phyloP scores from a whole-genome alignment of 2,329 filamentous ascomycete genomes.

The Ustulina deusta region DNA sequence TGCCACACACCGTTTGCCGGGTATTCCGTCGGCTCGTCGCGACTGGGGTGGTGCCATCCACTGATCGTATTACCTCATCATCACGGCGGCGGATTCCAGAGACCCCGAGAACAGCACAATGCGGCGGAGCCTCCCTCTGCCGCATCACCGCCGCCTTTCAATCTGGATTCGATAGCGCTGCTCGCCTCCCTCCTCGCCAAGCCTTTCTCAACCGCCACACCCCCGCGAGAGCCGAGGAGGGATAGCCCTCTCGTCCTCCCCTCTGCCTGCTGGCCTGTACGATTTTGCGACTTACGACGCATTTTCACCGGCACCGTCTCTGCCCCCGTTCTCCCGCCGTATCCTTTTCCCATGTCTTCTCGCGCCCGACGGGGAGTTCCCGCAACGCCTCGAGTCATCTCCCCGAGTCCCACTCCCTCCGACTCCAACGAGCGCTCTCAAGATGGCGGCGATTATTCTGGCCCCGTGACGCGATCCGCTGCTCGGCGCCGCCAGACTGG shows the following conservation, averaged over 20 bases:
- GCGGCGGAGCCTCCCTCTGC: conserved; percentile 70
- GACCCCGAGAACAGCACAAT: conserved; percentile 54
- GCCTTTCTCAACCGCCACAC: conserved; percentile 45
- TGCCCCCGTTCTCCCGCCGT: conserved; percentile 70
- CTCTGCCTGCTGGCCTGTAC: conserved; percentile 61
- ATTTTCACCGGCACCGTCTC: conserved; percentile 68
- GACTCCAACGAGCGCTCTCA: conserved; percentile 66
- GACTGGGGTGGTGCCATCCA: not conserved
- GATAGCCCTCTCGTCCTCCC: conserved; percentile 62
- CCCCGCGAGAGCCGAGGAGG: conserved; percentile 62
- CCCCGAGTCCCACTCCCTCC: conserved; percentile 82
- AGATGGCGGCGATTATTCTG: conserved; percentile 69
- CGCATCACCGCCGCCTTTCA: conserved; percentile 62
- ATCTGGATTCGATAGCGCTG: conserved; percentile 67
- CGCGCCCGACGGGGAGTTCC: conserved; percentile 70
- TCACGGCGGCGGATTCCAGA: conserved; percentile 25
- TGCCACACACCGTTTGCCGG: not conserved
- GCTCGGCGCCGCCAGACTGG: conserved; percentile 67
- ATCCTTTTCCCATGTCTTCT: conserved; percentile 66
- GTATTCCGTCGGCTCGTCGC: not conserved
- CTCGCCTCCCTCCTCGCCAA: conserved; percentile 53
- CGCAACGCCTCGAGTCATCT: conserved; percentile 86
- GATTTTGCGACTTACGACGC: conserved; percentile 61
- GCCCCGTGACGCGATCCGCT: conserved; percentile 81
- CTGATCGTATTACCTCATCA: conserved; percentile 17